Evolutionary conservation across 2,329 filamentous ascomycete genomes (phyloP).

Genomic region (Calonectria pauciramosa): DNA sequence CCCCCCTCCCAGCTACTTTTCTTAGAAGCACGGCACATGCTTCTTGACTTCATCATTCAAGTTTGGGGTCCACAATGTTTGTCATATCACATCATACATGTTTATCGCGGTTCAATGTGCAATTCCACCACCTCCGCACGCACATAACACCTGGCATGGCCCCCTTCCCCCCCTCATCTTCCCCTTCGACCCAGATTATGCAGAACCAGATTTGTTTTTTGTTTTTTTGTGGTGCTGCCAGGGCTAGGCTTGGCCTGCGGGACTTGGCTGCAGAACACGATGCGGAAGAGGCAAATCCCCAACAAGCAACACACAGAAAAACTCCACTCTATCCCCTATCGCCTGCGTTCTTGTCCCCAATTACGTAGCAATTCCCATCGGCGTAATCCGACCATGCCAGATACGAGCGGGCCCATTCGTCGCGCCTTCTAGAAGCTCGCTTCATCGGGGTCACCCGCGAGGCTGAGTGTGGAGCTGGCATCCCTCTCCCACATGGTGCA

Average conservation of each 20-base stretch:
- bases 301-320: not conserved
- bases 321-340: not conserved
- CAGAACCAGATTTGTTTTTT: not conserved
- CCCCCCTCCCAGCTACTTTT: not conserved
- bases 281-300: conserved; percentile 10
- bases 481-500: conserved; percentile 23
- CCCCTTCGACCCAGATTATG: not conserved
- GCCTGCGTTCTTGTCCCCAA: not conserved
- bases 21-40: conserved; percentile 29
- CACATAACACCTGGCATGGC: not conserved
- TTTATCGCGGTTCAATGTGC: not conserved
- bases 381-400: conserved; percentile 14
- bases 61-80: conserved; percentile 11
- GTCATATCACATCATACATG: conserved; percentile 28
- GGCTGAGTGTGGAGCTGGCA: conserved; percentile 23
- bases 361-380: conserved; percentile 5
- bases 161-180: not conserved
- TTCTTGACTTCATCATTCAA: conserved; percentile 38
- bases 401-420: conserved; percentile 31
- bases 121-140: not conserved
- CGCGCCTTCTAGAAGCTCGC: conserved; percentile 41
- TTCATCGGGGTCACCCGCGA: conserved; percentile 22
- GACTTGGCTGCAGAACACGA: not conserved
- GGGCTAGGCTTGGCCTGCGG: not conserved
- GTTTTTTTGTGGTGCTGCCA: not conserved